A percentile compares a stretch with the other conserved stretches of the same genome.
Conservation (phyloP, 495 filamentous ascomycete genomes). For the Jackrogersella multiformis region DNA sequence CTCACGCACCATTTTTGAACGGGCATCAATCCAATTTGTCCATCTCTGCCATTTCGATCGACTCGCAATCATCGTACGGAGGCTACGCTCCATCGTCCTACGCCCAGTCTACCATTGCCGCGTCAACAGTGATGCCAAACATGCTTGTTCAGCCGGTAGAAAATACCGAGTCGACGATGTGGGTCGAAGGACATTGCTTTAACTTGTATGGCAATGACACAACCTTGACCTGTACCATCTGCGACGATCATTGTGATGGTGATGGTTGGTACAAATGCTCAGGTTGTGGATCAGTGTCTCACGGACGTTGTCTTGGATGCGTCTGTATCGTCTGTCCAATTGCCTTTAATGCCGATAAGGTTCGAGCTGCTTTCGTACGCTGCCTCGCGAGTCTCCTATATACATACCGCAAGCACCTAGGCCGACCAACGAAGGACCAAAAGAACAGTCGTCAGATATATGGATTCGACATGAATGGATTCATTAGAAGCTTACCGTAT, state of each 20-base stretch:
- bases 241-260: constrained; percentile 83
- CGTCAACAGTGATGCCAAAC: constrained; percentile 96
- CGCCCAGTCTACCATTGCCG: constrained; percentile 94
- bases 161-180: constrained; percentile 85
- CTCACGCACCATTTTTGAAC: constrained; percentile 84
- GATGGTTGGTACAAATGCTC: constrained; percentile 89
- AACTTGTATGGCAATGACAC: constrained; percentile 74
- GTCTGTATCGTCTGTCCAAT: constrained; percentile 88
- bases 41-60: constrained; percentile 81
- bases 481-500: constrained; percentile 86
- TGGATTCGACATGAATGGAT: constrained; percentile 92
- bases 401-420: constrained; percentile 89
- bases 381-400: constrained; percentile 95
- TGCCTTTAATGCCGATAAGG: constrained; percentile 89
- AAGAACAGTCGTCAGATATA: constrained; percentile 89
- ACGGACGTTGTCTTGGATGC: constrained; percentile 81
- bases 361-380: constrained; percentile 91
- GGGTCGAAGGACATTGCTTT: constrained; percentile 95
- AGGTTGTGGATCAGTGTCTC: constrained; percentile 78
- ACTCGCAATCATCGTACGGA: constrained; percentile 75
- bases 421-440: constrained; percentile 79
- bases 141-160: constrained; percentile 83
- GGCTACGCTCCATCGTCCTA: constrained; percentile 95
- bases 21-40: constrained; percentile 81
- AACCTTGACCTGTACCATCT: constrained; percentile 79